Evolutionary conservation across 2,329 filamentous ascomycete species (phyloP).

Genomic region (Trichoderma atroviride): DNA sequence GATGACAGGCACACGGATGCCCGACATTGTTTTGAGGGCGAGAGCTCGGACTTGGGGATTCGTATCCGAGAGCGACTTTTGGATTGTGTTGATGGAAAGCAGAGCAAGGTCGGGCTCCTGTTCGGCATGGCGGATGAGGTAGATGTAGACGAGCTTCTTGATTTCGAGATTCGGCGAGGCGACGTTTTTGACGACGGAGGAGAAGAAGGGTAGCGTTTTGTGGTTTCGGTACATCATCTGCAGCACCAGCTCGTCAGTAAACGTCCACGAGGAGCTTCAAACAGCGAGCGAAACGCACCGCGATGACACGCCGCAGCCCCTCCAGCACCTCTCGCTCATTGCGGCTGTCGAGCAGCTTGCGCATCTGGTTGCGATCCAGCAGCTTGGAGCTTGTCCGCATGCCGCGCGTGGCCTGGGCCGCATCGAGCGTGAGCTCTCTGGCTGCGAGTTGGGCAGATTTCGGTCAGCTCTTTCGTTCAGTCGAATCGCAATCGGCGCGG

Average conservation of each 20-base stretch:
- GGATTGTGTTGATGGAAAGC: constrained; percentile 97
- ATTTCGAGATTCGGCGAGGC: constrained; percentile 92
- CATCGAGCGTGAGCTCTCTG: constrained; percentile 95
- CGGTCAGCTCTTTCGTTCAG: constrained; percentile 2
- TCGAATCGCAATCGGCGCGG: constrained; percentile 14
- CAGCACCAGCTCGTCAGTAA: background rate
- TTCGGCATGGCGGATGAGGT: constrained; percentile 94
- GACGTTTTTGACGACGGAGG: constrained; percentile 97
- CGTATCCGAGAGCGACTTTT: constrained; percentile 91
- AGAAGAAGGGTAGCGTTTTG: constrained; percentile 90
- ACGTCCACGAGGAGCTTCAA: background rate
- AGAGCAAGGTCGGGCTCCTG: constrained; percentile 93
- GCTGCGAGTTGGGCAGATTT: constrained; percentile 54
- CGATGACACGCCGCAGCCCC: constrained; percentile 83
- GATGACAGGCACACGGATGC: constrained; percentile 95
- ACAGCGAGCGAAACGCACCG: constrained; percentile 57
- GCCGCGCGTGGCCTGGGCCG: constrained; percentile 81
- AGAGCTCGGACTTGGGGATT: constrained; percentile 90
- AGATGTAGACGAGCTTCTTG: constrained; percentile 98
- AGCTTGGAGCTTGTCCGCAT: constrained; percentile 63
- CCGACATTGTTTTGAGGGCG: constrained; percentile 94
- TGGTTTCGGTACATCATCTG: constrained; percentile 96
- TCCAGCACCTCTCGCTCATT: constrained; percentile 92
- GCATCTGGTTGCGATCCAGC: constrained; percentile 80
- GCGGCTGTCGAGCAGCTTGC: constrained; percentile 91